Evolutionary conservation across 1,284 basidiomycete genomes (phyloP).

Genomic region (Takashimella koratensis): DNA sequence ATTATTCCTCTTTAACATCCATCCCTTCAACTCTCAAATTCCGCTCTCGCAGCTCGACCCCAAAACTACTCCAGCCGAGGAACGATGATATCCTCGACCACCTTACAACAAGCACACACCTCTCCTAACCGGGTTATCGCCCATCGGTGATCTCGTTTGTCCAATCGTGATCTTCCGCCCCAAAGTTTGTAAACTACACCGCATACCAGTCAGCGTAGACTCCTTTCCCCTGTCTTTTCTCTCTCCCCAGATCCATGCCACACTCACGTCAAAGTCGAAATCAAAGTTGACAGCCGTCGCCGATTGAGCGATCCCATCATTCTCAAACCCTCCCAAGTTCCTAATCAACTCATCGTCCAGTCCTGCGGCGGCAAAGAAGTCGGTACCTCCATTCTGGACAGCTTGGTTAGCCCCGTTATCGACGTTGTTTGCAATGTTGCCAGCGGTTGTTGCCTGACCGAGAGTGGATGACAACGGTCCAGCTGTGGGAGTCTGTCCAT

Average conservation of each 20-base stretch:
- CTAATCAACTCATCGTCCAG: background rate
- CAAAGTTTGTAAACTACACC: background rate
- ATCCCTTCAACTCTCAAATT: too few relatives aligned
- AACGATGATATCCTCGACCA: too few relatives aligned
- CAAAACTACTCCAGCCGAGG: too few relatives aligned
- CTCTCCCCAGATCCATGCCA: background rate
- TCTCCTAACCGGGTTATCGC: too few relatives aligned
- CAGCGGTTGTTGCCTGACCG: too few relatives aligned
- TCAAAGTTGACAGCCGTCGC: background rate
- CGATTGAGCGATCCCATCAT: background rate
- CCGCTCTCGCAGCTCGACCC: too few relatives aligned
- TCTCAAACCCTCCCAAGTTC: background rate
- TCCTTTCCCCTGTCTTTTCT: background rate
- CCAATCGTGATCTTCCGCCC: background rate
- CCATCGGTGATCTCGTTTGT: background rate
- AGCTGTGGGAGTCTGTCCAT: background rate
- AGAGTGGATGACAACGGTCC: too few relatives aligned
- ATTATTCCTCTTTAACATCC: too few relatives aligned
- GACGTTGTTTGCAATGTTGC: background rate
- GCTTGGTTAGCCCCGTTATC: background rate
- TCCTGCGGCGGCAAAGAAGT: background rate
- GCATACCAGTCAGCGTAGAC: too few relatives aligned
- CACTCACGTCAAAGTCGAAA: background rate
- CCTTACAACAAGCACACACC: too few relatives aligned
- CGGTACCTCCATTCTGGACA: background rate